Percentiles rank a stretch among this genome's conserved stretches.
phyloP scores from a whole-genome alignment of 192 early-diverging fungal genomes.

The Backusella parvicylindrica region DNA sequence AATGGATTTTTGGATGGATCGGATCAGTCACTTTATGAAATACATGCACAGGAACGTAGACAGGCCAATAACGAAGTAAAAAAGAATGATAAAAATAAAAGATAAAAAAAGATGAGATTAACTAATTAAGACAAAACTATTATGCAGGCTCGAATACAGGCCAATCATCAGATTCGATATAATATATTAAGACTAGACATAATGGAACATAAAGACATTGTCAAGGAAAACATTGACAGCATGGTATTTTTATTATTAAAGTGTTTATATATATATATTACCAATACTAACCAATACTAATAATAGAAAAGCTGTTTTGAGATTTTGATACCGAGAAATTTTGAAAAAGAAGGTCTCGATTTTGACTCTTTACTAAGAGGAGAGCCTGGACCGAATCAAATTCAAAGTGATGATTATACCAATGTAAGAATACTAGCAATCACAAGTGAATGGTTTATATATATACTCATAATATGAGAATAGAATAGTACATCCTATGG shows the following conservation, averaged over 20 bases:
- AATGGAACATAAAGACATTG: constrained; percentile 32
- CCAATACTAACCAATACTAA: not conserved
- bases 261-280: not conserved
- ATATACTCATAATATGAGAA: not conserved
- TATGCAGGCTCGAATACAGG: not conserved
- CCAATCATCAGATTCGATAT: constrained; percentile 18
- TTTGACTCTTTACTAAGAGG: constrained; percentile 34
- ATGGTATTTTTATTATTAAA: constrained; percentile 26
- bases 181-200: constrained; percentile 39
- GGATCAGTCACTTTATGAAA: not conserved
- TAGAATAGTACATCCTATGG: constrained; percentile 39
- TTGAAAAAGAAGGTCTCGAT: constrained; percentile 22
- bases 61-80: not conserved
- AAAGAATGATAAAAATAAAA: too few relatives aligned
- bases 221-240: constrained; percentile 38
- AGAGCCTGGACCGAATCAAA: not conserved
- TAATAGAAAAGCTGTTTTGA: constrained; percentile 44
- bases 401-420: not conserved
- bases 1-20: constrained; percentile 17
- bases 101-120: not conserved
- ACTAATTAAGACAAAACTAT: not conserved
- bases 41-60: not conserved
- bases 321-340: constrained; percentile 45
- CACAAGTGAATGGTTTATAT: too few relatives aligned
- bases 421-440: not conserved